phyloP scores from a whole-genome alignment of 2,329 filamentous ascomycete species.

The Cladophialophora exuberans region DNA sequence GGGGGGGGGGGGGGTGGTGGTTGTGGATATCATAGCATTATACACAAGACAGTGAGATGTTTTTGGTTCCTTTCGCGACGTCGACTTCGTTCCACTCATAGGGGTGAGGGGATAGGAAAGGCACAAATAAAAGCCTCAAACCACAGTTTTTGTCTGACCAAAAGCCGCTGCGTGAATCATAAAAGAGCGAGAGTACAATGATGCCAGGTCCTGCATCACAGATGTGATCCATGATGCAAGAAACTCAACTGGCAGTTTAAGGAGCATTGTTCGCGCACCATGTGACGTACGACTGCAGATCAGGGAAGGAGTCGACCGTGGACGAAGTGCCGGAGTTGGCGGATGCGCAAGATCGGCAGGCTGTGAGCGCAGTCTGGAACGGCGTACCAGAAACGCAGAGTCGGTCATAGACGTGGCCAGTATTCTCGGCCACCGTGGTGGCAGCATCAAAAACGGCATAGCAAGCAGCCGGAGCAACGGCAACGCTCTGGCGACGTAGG shows the following conservation, averaged over 20 bases:
- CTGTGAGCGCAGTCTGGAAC: slow-evolving; percentile 1
- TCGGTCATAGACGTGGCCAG: slow-evolving; percentile 2
- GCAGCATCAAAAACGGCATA: slow-evolving; percentile 21
- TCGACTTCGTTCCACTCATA: background rate
- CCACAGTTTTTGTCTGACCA: too few relatives aligned
- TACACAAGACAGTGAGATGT: too few relatives aligned
- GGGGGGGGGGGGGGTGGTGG: too few relatives aligned
- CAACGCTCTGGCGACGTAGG: slow-evolving; percentile 11
- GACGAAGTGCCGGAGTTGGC: slow-evolving; percentile 4
- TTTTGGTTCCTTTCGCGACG: too few relatives aligned
- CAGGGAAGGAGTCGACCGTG: background rate
- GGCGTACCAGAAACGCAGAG: slow-evolving; percentile 4
- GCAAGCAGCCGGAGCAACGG: slow-evolving; percentile 12
- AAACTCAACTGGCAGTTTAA: background rate
- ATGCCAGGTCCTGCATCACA: background rate
- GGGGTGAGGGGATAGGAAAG: background rate
- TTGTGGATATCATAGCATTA: too few relatives aligned
- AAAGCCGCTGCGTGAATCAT: background rate
- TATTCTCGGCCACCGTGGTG: background rate
- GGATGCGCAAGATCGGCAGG: slow-evolving; percentile 1
- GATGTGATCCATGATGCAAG: background rate
- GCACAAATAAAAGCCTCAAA: too few relatives aligned
- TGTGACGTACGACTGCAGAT: slow-evolving; percentile 11
- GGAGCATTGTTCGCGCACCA: slow-evolving; percentile 8
- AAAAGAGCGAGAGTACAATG: background rate